Evolutionary conservation across 2,329 filamentous ascomycete genomes (phyloP).

Genomic region (Coccinonectria pachysandricola): DNA sequence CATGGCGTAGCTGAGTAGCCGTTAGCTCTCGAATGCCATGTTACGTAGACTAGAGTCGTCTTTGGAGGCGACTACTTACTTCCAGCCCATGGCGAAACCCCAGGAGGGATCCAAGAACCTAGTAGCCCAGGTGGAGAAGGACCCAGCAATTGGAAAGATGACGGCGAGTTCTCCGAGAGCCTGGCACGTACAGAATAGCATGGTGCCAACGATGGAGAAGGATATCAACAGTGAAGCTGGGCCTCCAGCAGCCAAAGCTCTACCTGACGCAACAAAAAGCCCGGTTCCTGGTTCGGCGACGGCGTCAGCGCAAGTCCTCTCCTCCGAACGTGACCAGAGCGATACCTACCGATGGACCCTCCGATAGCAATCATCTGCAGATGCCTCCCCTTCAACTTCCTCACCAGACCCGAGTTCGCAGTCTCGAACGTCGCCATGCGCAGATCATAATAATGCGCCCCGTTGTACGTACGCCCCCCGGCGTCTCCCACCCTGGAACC

Average conservation of each 20-base stretch:
- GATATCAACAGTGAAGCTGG: conserved; percentile 69
- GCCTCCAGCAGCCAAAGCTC: conserved; percentile 59
- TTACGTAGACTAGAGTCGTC: no score
- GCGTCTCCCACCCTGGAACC: conserved; percentile 16
- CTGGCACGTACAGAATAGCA: conserved; percentile 89
- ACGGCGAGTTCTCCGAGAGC: conserved; percentile 88
- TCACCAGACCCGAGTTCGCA: conserved; percentile 62
- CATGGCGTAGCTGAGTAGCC: conserved; percentile 56
- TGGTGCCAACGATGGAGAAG: conserved; percentile 69
- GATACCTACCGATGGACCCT: conserved; percentile 63
- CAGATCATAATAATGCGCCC: conserved; percentile 44
- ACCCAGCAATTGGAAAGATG: conserved; percentile 80
- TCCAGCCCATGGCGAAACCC: conserved; percentile 95
- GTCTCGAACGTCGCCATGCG: conserved; percentile 58
- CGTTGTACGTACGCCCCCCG: no score
- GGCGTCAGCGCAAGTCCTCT: conserved; percentile 6
- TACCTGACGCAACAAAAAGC: conserved; percentile 75
- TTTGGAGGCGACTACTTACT: conserved; percentile 43
- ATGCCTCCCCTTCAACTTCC: conserved; percentile 74
- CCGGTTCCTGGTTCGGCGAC: conserved; percentile 51
- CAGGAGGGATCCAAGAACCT: conserved; percentile 88
- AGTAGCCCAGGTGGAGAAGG: conserved; percentile 85
- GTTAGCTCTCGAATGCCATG: no score
- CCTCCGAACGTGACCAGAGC: background rate
- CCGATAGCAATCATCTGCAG: conserved; percentile 97